A percentile compares a stretch with the other conserved stretches of the same genome.
Evolutionary conservation across 148 eudicot species (phyloP).

Genomic region (Selenicereus undatus): DNA sequence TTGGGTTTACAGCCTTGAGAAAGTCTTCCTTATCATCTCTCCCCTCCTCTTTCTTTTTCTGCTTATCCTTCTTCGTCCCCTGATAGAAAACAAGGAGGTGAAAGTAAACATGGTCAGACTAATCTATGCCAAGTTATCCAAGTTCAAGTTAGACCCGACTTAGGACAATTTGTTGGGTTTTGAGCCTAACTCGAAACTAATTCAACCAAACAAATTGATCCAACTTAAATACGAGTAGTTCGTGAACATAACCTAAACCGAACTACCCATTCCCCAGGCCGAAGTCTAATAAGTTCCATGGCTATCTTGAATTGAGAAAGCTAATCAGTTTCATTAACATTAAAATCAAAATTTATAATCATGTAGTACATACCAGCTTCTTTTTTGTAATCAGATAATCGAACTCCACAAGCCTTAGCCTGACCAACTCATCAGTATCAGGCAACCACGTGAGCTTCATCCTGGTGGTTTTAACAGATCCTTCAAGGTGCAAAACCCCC

Average conservation of each 20-base stretch:
- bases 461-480: slow-evolving; percentile 91
- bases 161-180: too few species aligned
- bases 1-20: slow-evolving; percentile 68
- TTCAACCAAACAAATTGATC: too few species aligned
- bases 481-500: slow-evolving; percentile 85
- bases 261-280: background rate
- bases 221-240: too few species aligned
- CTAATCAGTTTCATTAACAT: background rate
- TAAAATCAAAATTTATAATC: background rate
- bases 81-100: background rate
- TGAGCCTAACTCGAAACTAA: background rate
- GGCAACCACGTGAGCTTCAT: slow-evolving; percentile 95
- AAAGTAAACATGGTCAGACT: background rate
- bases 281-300: too few species aligned
- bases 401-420: slow-evolving; percentile 69
- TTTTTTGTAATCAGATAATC: slow-evolving; percentile 84
- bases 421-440: slow-evolving; percentile 65
- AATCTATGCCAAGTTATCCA: background rate
- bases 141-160: background rate
- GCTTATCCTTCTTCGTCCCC: background rate
- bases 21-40: slow-evolving; percentile 84
- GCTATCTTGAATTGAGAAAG: background rate
- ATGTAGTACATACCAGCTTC: slow-evolving; percentile 35
- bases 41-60: slow-evolving; percentile 34
- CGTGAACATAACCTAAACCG: background rate